Evolutionary conservation across 2,329 filamentous ascomycete genomes (phyloP).

Genomic region (Thelonectria blattea): DNA sequence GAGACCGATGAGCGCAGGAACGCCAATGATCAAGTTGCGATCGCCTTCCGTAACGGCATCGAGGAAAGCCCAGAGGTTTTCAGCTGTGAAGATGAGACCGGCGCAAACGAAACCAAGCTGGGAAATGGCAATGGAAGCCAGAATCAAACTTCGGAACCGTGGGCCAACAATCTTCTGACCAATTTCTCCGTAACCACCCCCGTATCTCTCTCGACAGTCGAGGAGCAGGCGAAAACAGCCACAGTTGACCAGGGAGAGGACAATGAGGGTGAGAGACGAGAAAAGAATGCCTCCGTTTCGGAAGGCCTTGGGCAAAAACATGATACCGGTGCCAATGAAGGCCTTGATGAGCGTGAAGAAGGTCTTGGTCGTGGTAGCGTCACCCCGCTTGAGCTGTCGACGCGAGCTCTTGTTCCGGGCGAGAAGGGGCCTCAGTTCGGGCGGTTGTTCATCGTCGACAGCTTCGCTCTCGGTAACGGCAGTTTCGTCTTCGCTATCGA

Average conservation of each 20-base stretch:
- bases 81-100: constrained; percentile 77
- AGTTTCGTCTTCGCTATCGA: constrained; percentile 62
- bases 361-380: constrained; percentile 72
- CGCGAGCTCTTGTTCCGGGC: constrained; percentile 58
- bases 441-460: constrained; percentile 51
- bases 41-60: constrained; percentile 62
- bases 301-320: constrained; percentile 82
- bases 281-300: constrained; percentile 79
- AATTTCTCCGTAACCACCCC: constrained; percentile 77
- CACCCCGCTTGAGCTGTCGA: constrained; percentile 54
- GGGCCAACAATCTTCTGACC: constrained; percentile 70
- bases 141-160: constrained; percentile 68
- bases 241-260: constrained; percentile 70
- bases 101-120: constrained; percentile 81
- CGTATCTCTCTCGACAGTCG: constrained; percentile 66
- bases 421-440: constrained; percentile 64
- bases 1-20: constrained; percentile 64
- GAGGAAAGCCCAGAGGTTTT: constrained; percentile 73
- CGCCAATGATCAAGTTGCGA: constrained; percentile 58
- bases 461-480: constrained; percentile 51
- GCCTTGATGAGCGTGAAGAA: constrained; percentile 82
- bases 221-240: constrained; percentile 76
- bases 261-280: constrained; percentile 70
- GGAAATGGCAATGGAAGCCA: constrained; percentile 73
- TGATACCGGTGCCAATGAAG: constrained; percentile 81